phyloP scores from a whole-genome alignment of 139 green algal genomes.

The Diplosphaera chodatii region DNA sequence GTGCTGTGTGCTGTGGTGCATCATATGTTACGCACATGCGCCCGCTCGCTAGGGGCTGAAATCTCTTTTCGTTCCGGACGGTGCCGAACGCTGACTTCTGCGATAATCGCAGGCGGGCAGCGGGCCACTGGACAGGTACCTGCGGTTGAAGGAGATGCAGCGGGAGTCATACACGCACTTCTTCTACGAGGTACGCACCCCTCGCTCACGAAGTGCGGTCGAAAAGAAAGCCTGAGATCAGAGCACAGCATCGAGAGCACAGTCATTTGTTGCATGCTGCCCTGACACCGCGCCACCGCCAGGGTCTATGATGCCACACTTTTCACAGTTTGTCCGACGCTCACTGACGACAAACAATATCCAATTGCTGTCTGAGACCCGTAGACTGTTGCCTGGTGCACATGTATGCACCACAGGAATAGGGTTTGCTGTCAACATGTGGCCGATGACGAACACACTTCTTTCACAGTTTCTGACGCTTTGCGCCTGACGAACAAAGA shows the following conservation, averaged over 20 bases:
- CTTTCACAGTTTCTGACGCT: slow-evolving; percentile 7
- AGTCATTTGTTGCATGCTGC: neutral
- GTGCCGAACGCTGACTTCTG: neutral
- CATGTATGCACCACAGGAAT: neutral
- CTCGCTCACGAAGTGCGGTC: neutral
- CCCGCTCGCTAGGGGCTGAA: no score
- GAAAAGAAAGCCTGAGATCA: neutral
- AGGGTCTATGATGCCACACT: slow-evolving; percentile 15
- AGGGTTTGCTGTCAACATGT: neutral
- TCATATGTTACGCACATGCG: no score
- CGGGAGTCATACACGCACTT: slow-evolving; percentile 90
- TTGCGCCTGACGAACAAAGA: slow-evolving; percentile 16
- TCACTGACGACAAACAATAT: neutral
- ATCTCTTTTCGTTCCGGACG: no score
- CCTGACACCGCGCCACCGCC: neutral
- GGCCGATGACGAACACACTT: neutral
- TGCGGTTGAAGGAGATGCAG: slow-evolving; percentile 69
- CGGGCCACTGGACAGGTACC: slow-evolving; percentile 78
- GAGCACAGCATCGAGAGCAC: no score
- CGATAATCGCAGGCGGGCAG: neutral
- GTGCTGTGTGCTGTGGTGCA: no score
- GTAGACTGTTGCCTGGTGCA: neutral
- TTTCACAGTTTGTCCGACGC: slow-evolving; percentile 30
- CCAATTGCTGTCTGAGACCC: slow-evolving; percentile 1
- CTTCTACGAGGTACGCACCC: slow-evolving; percentile 79